Conservation (phyloP, 2,329 filamentous ascomycete species). For the Decorospora gaudefroyi region DNA sequence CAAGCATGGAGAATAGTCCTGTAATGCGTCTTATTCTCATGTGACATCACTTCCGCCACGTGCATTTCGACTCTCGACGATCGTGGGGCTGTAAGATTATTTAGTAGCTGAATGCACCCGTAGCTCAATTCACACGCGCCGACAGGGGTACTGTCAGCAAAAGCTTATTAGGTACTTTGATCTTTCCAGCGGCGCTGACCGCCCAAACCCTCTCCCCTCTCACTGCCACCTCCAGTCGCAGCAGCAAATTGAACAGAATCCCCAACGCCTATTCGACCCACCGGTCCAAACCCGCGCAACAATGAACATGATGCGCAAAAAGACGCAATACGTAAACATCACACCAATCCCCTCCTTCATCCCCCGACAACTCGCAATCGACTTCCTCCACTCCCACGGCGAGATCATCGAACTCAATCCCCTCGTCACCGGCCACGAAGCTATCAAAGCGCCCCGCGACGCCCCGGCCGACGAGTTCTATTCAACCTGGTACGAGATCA, state of each 20-base stretch:
- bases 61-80: slow-evolving; percentile 24
- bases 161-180: slow-evolving; percentile 7
- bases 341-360: slow-evolving; percentile 72
- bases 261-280: background rate
- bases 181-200: background rate
- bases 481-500: slow-evolving; percentile 75
- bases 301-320: slow-evolving; percentile 56
- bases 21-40: background rate
- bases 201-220: slow-evolving; percentile 1
- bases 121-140: slow-evolving; percentile 12
- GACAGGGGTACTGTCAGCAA: slow-evolving; percentile 16
- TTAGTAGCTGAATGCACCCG: slow-evolving; percentile 15
- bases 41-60: slow-evolving; percentile 34
- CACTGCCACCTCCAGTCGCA: slow-evolving; percentile 5
- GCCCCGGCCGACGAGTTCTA: slow-evolving; percentile 72
- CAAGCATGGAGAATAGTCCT: background rate
- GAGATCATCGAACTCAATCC: slow-evolving; percentile 74
- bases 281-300: slow-evolving; percentile 5
- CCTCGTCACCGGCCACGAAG: slow-evolving; percentile 65
- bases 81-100: slow-evolving; percentile 17
- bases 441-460: slow-evolving; percentile 68
- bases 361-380: slow-evolving; percentile 71
- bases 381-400: slow-evolving; percentile 71
- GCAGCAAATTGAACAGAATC: slow-evolving; percentile 2
- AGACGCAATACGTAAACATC: slow-evolving; percentile 68